A percentile compares a stretch with the other conserved stretches of the same genome.
Conservation (phyloP, 768 basidiomycete genomes). For the Amanita jacksonii region DNA sequence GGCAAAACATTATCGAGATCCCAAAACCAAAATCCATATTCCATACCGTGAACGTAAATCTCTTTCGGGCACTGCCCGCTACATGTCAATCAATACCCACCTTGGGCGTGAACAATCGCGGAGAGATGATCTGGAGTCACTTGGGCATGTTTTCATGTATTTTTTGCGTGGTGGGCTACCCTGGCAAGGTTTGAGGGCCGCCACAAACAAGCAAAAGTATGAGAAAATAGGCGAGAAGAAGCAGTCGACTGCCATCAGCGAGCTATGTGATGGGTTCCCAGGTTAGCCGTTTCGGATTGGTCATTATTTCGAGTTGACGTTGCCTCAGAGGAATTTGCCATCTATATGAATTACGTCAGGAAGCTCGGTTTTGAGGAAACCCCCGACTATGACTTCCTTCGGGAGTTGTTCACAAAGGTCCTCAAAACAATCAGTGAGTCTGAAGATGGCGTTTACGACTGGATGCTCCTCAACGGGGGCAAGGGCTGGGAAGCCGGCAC, state of each 20-base stretch:
- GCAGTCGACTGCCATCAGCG: slow-evolving; percentile 84
- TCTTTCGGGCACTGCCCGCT: slow-evolving; percentile 91
- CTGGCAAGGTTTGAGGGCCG: slow-evolving; percentile 96
- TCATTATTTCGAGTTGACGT: slow-evolving; percentile 2
- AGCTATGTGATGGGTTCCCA: slow-evolving; percentile 95
- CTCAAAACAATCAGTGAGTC: slow-evolving; percentile 79
- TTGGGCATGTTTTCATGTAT: slow-evolving; percentile 99
- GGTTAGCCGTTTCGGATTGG: slow-evolving; percentile 38
- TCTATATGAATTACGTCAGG: slow-evolving; percentile 99
- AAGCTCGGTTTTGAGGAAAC: slow-evolving; percentile 97
- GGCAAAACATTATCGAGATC: slow-evolving; percentile 99
- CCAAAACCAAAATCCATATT: slow-evolving; percentile 95
- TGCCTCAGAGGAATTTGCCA: slow-evolving; percentile 82
- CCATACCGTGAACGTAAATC: slow-evolving; percentile 99
- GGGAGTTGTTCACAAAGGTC: slow-evolving; percentile 89
- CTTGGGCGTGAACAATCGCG: slow-evolving; percentile 91
- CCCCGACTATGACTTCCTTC: slow-evolving; percentile 96
- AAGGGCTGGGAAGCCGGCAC: slow-evolving; percentile 92
- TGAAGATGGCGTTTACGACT: slow-evolving; percentile 91
- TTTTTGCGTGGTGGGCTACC: slow-evolving; percentile 93
- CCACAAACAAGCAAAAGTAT: slow-evolving; percentile 99
- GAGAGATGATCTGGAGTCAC: slow-evolving; percentile 91
- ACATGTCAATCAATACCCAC: slow-evolving; percentile 99
- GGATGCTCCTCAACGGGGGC: slow-evolving; percentile 91
- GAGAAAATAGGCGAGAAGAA: slow-evolving; percentile 99